These are phyloP conservation scores for Picocystis sp. DNA, from an alignment of 163 green algal genomes.

Conservation along the genomic window DNA sequence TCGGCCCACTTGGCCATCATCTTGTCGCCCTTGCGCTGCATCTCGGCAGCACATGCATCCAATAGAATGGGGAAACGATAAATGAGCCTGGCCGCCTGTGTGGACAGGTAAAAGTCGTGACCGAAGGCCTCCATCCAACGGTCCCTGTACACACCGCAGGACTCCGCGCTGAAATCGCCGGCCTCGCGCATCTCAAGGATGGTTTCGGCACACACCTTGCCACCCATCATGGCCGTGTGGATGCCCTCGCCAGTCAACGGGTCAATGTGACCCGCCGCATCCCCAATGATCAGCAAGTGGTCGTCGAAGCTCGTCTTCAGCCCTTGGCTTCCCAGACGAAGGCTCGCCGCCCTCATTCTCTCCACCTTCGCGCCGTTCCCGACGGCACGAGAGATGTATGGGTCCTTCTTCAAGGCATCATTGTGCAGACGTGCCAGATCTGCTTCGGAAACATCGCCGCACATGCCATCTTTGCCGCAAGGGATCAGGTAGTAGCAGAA, in stretches of 20 bases:
- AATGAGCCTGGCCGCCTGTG: conserved; percentile 49
- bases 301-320: conserved; percentile 47
- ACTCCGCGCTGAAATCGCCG: conserved; percentile 45
- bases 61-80: conserved; percentile 71
- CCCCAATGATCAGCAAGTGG: conserved; percentile 71
- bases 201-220: conserved; percentile 36
- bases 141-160: conserved; percentile 27
- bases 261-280: conserved; percentile 79
- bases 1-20: conserved; percentile 63
- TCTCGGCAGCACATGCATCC: conserved; percentile 68
- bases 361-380: conserved; percentile 75
- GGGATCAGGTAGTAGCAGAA: conserved; percentile 92
- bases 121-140: conserved; percentile 39
- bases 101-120: conserved; percentile 42
- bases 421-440: conserved; percentile 54
- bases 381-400: conserved; percentile 58
- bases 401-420: conserved; percentile 61
- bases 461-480: conserved; percentile 45
- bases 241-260: conserved; percentile 74
- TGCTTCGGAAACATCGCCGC: conserved; percentile 41
- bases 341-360: conserved; percentile 62
- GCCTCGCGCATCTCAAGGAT: conserved; percentile 51
- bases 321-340: conserved; percentile 64
- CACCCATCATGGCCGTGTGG: conserved; percentile 75
- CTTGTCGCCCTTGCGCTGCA: conserved; percentile 48